Evolutionary conservation across 108 stramenopile genomes (phyloP).

Genomic region (Skeletonema costatum): DNA sequence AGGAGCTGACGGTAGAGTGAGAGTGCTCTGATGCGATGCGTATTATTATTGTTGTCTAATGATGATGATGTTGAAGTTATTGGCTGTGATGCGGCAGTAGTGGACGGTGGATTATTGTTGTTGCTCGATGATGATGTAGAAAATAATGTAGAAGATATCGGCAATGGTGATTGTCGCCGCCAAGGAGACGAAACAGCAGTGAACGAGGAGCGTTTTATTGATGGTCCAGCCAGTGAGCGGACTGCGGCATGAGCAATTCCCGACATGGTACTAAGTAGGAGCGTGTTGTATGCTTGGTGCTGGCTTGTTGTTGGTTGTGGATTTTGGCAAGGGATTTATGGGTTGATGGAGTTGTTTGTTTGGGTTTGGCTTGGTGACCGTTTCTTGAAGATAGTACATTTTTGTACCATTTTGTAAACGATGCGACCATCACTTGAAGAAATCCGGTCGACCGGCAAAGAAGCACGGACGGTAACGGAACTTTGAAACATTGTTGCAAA

Average conservation of each 20-base stretch:
- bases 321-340: too few species aligned
- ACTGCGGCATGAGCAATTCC: not conserved
- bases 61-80: not conserved
- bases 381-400: too few species aligned
- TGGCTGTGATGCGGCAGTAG: not conserved
- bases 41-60: constrained; percentile 25
- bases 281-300: too few species aligned
- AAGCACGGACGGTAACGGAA: too few species aligned
- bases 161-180: not conserved
- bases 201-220: not conserved
- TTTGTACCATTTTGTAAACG: too few species aligned
- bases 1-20: constrained; percentile 82
- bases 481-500: too few species aligned
- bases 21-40: constrained; percentile 60
- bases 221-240: not conserved
- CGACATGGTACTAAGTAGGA: not conserved
- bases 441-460: too few species aligned
- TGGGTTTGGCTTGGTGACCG: too few species aligned
- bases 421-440: too few species aligned
- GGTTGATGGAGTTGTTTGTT: too few species aligned
- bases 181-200: not conserved
- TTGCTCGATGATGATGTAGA: not conserved
- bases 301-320: too few species aligned
- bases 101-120: not conserved
- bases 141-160: not conserved